These are phyloP conservation scores for Termitomyces heimii DNA, from an alignment of 768 basidiomycete species.

Conservation along the genomic window DNA sequence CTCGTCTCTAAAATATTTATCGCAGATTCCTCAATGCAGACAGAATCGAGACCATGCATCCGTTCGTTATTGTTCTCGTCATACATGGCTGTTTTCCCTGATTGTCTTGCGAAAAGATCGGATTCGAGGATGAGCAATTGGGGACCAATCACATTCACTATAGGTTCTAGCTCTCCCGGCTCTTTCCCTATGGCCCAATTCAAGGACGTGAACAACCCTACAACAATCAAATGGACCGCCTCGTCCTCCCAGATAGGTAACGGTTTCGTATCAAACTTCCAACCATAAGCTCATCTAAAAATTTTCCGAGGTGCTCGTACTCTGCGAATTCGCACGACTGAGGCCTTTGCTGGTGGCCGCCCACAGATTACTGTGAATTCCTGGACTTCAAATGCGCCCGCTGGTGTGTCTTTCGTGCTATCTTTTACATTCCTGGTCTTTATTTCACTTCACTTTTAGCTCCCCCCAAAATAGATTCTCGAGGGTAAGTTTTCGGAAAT, in stretches of 20 bases:
- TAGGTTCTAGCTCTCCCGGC: constrained; percentile 30
- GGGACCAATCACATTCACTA: constrained; percentile 40
- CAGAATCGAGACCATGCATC: constrained; percentile 44
- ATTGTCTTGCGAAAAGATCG: constrained; percentile 16
- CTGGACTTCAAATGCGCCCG: constrained; percentile 35
- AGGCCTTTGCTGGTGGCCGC: constrained; percentile 41
- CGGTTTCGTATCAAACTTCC: background rate
- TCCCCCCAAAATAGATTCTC: constrained; percentile 33
- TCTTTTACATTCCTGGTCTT: background rate
- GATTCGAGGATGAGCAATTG: constrained; percentile 41
- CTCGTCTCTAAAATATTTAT: background rate
- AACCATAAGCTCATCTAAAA: background rate
- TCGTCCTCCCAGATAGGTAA: constrained; percentile 36
- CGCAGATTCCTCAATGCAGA: constrained; percentile 42
- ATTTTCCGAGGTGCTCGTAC: constrained; percentile 33
- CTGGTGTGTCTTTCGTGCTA: constrained; percentile 18
- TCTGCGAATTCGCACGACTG: constrained; percentile 38
- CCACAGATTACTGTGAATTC: constrained; percentile 39
- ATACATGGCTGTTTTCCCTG: background rate
- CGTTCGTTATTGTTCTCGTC: constrained; percentile 22
- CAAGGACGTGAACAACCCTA: constrained; percentile 37
- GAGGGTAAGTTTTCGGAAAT: constrained; percentile 27
- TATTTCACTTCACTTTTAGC: constrained; percentile 16
- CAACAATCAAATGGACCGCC: constrained; percentile 35
- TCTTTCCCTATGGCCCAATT: constrained; percentile 51